Evolutionary conservation across 257 asterid species (phyloP), one percentile per base, ranked within the genome.

Genomic region (Echium plantagineum): DNA sequence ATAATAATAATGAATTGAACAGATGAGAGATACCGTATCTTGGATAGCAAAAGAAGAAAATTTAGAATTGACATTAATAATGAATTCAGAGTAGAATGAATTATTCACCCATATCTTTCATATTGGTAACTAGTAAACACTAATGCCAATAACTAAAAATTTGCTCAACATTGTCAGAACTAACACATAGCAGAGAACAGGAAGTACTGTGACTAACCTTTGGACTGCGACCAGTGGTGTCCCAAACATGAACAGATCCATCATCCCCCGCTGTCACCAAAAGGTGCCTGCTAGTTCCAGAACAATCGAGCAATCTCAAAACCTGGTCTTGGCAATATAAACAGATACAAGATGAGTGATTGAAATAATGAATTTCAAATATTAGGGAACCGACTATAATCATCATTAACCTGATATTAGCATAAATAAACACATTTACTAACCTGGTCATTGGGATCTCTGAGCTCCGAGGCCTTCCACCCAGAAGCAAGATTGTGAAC

Each of bases 211-310:
- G 24, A 65, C 81, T 65, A 68, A 89, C 97, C 95, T 86, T 89
- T 62, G 97, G 97, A 76, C 74, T 80, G 75, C 99, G 96, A 62
- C 89, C 84, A 66, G 99, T 89, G 60, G 97, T 83, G 81, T 93
- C 99, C 99, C 99, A 93, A 68, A 84, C 76, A 74, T 93, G 99
- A 68, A 93, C 61, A 47, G 99, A 89, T 53, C 97, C 97, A 83
- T 93, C 99, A 80, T 89, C 99, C 69, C 99, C 97, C 63, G 97
- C 95, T 46, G 95, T 93, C 62, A 81, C 99, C 84, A 89, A 80
- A 67, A 83, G 88, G 83, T 93, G 97, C 84, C 97, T 80, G 77
- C 99, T 93, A 77, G 75, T 82, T 77, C 90, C 77, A 63, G 96
- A 86, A 80, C 86, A 93, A 80, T 93, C 97, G 69, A 93, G 96